Conservation (phyloP, 805 yeast genomes). For the Nakazawaea molendinolei region DNA sequence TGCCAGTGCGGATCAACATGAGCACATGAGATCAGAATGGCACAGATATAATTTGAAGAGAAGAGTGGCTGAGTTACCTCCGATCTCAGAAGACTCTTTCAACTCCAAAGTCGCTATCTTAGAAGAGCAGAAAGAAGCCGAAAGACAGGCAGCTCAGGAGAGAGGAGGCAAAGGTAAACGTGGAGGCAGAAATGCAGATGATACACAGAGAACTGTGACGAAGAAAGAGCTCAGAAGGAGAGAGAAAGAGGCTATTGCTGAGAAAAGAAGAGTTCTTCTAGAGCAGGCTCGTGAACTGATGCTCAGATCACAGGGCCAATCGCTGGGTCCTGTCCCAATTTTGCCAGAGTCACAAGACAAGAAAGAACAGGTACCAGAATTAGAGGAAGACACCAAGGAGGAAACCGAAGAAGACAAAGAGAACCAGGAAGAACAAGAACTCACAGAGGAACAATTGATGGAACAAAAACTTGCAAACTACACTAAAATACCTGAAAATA, state of each 20-base stretch:
- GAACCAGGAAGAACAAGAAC: conserved; percentile 5
- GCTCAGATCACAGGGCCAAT: conserved; percentile 24
- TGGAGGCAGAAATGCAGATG: conserved; percentile 18
- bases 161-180: conserved; percentile 9
- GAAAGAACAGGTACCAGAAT: conserved; percentile 14
- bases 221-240: conserved; percentile 45
- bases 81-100: conserved; percentile 32
- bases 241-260: conserved; percentile 42
- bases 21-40: conserved; percentile 45
- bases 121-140: conserved; percentile 4
- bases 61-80: conserved; percentile 40
- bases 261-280: conserved; percentile 40
- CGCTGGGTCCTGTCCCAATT: too few species aligned
- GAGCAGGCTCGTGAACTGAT: conserved; percentile 39
- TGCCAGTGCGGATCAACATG: conserved; percentile 35
- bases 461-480: conserved; percentile 37
- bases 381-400: conserved; percentile 13
- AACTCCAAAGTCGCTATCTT: conserved; percentile 9
- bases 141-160: not conserved
- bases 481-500: conserved; percentile 40
- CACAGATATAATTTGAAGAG: conserved; percentile 43
- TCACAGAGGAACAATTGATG: conserved; percentile 24
- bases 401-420: conserved; percentile 9
- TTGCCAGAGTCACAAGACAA: conserved; percentile 9
- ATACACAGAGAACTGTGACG: conserved; percentile 24